Evolutionary conservation across 1,284 basidiomycete species (phyloP).

Genomic region (Microbotryum lychnidis-dioicae): DNA sequence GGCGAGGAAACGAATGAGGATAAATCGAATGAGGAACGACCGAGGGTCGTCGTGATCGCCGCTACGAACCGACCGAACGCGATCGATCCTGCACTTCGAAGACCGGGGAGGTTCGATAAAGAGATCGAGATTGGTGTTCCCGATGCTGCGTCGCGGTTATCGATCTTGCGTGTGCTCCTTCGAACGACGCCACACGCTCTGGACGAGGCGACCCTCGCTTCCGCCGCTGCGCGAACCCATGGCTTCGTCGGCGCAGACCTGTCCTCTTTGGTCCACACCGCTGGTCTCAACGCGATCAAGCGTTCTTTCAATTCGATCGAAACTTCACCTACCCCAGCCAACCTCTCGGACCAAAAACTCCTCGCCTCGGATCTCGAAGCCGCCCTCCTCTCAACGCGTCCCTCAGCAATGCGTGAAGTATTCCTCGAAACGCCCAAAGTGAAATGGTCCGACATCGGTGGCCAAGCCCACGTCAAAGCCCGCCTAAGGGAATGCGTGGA

Average conservation of each 20-base stretch:
- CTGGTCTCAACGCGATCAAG: conserved; percentile 83
- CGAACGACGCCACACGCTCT: conserved; percentile 70
- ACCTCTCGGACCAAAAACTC: conserved; percentile 15
- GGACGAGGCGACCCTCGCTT: conserved; percentile 52
- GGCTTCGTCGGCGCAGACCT: conserved; percentile 98
- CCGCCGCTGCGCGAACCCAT: conserved; percentile 71
- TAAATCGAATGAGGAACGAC: conserved; percentile 29
- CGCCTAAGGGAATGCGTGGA: conserved; percentile 81
- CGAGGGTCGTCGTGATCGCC: conserved; percentile 83
- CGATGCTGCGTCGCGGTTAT: conserved; percentile 66
- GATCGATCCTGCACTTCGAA: conserved; percentile 86
- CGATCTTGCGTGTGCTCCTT: conserved; percentile 77
- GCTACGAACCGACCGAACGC: conserved; percentile 97
- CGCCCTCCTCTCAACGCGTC: conserved; percentile 70
- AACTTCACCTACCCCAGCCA: conserved; percentile 22
- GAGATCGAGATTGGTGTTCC: conserved; percentile 98
- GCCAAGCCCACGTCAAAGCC: conserved; percentile 68
- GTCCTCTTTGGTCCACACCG: conserved; percentile 82
- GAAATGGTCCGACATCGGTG: conserved; percentile 81
- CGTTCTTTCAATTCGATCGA: conserved; percentile 41
- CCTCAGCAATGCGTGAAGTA: conserved; percentile 88
- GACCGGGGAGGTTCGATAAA: conserved; percentile 90
- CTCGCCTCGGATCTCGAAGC: conserved; percentile 53
- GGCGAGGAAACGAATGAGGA: conserved; percentile 38
- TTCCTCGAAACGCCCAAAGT: conserved; percentile 79